These are phyloP conservation scores for Xylaria sp. DNA, from an alignment of 2,329 filamentous ascomycete species.

Conservation along the genomic window DNA sequence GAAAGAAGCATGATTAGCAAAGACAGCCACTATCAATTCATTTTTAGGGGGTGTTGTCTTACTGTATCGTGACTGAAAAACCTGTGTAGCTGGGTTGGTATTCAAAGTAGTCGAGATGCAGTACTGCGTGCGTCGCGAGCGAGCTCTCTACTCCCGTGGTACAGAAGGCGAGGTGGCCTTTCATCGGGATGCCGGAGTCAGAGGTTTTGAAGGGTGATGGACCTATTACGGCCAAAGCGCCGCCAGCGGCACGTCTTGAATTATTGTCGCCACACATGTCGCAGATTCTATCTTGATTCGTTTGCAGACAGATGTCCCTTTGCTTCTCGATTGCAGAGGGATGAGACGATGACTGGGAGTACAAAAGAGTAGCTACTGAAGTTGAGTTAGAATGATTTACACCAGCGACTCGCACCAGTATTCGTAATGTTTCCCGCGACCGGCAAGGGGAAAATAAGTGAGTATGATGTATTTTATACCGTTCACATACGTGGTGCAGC, in stretches of 20 bases:
- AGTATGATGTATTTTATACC: not conserved
- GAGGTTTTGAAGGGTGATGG: conserved; percentile 33
- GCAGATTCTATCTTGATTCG: not conserved
- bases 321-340: not conserved
- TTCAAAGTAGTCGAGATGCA: conserved; percentile 42
- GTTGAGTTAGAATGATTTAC: too few relatives aligned
- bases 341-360: not conserved
- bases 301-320: not conserved
- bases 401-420: too few relatives aligned
- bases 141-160: conserved; percentile 44
- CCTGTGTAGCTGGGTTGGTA: conserved; percentile 35
- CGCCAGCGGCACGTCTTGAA: conserved; percentile 49
- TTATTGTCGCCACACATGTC: conserved; percentile 52
- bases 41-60: conserved; percentile 28
- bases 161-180: conserved; percentile 49
- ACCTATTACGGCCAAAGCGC: conserved; percentile 53
- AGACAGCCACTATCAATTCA: not conserved
- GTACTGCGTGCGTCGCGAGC: conserved; percentile 49
- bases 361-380: not conserved
- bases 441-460: not conserved
- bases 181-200: conserved; percentile 16
- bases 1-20: conserved; percentile 18
- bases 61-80: conserved; percentile 52
- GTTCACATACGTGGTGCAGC: not conserved
- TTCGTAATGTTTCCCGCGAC: not conserved